These are phyloP conservation scores for Naganishia vishniacii DNA, from an alignment of 768 basidiomycete species.

Conservation along the genomic window DNA sequence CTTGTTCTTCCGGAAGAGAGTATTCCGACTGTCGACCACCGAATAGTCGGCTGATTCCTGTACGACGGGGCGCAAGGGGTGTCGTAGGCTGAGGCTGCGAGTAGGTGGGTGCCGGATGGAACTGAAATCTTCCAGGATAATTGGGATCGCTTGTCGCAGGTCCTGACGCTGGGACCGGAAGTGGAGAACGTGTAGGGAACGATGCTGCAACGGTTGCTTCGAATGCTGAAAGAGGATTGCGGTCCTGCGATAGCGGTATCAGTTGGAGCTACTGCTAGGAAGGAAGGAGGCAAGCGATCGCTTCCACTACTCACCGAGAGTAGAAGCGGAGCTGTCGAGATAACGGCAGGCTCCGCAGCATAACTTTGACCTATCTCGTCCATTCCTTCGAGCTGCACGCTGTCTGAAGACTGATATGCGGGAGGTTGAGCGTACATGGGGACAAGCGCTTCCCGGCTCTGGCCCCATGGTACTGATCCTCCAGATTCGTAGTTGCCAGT, in stretches of 20 bases:
- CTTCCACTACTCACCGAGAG: constrained; percentile 14
- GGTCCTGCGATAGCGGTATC: background rate
- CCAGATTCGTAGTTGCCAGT: constrained; percentile 4
- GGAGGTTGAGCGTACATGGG: constrained; percentile 10
- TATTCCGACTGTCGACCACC: constrained; percentile 4
- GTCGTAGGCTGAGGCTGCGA: background rate
- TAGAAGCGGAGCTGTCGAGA: constrained; percentile 4
- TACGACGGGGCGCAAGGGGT: constrained; percentile 1
- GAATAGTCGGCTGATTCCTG: background rate
- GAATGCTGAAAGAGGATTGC: constrained; percentile 22
- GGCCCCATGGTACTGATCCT: constrained; percentile 1
- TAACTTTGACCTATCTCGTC: background rate
- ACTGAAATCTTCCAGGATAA: constrained; percentile 25
- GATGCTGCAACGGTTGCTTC: constrained; percentile 27
- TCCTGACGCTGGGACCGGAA: background rate
- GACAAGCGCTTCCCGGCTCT: background rate
- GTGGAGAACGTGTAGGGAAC: background rate
- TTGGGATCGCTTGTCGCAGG: constrained; percentile 21
- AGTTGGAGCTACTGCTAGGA: background rate
- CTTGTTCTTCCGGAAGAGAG: constrained; percentile 1
- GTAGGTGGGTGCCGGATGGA: constrained; percentile 22
- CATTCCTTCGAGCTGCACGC: constrained; percentile 1
- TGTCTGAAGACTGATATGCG: constrained; percentile 7
- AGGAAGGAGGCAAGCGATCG: background rate
- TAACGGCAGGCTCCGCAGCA: background rate